Evolutionary conservation across 163 green algal species (phyloP), one percentile per base, ranked within the genome.

Genomic region (Chlorella variabilis): DNA sequence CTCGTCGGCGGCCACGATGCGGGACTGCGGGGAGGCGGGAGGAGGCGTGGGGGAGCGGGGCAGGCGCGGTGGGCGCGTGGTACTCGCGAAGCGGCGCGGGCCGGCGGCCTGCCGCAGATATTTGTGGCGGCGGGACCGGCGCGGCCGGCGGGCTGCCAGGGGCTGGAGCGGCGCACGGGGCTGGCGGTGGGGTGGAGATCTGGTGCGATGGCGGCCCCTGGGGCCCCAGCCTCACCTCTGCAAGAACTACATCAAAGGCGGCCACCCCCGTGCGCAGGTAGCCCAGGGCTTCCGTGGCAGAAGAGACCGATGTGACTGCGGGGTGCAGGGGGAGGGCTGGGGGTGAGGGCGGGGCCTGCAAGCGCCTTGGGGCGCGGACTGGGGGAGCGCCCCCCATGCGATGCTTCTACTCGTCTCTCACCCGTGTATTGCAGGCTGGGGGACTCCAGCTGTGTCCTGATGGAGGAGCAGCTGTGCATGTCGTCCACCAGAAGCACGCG

Each of bases 211-310:
- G 4, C 17, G n/a, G 39, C 23, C 2, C 27, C n/a, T 38, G 11
- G 48, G 20, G 2, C 9, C 27, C 7, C 29, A 45, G 20, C 23
- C 77, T 58, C 66, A 89, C 86, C 83, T 94, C 90, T 1, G 82
- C 87, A 4, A 95, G 82, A 11, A 95, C 75, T 0, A 94, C 76
- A 62, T 94, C 91, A 74, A 89, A 92, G 7, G 49, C 63, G 17
- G 80, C 39, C 0, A 84, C 79, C 5, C 56, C 33, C 6, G 81
- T 74, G 31, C 74, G 39, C 23, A 34, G 25, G 31, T 29, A 80
- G 34, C 23, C 34, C 18, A 87, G 39, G 8, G 82, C 81, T 11
- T 83, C 74, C 17, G 38, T 17, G 0, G 15, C 31, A 48, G 11
- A 62, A 59, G 15, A 49, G 27, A 74, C 77, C 1, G 61, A 34